Evolutionary conservation across 768 basidiomycete genomes (phyloP), one percentile per base, ranked within the genome.

Genomic region (Neoboletus magnificus): DNA sequence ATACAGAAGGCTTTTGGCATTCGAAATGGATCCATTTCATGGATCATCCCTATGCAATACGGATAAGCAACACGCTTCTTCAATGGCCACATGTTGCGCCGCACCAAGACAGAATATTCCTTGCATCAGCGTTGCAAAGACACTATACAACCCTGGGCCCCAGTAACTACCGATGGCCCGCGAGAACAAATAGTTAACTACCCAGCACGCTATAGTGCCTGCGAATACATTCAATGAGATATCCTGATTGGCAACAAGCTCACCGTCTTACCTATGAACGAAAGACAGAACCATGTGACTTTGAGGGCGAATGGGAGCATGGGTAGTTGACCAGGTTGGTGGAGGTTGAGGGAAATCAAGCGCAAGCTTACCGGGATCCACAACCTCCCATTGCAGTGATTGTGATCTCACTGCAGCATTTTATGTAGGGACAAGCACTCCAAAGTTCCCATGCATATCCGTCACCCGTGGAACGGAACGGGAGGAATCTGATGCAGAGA

Each of bases 1-100:
- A 81, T 69, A 62, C 86, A 87, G 59, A 88, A 87, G 29, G 64
- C 59, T 35, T 64, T 70, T 10, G 85, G 82, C 84, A 88, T 88
- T 20, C 55, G 63, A 47, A 71, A 73, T 1, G 86, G 83, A 59
- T 83, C 73, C 86, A 88, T 87, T 48, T 71, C 67, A 76, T 82
- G 86, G 15, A 83, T 74, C 70, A 87, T 78, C 12, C 86, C 86
- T 87, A 47, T 23, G 33, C 9, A 22, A 59, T 20, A 18, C 18
- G 48, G 13, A 36, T 58, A 25, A 61, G 43, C 30, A 35, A 35
- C 4, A 12, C 11, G 4, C n/a, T 20, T 22, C 45, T 30, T 45
- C 23, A 9, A 20, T 16, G 23, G 13, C 29, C n/a, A 23, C 16
- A 33, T 25, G 16, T n/a, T 15, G 5, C 5, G 0, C 44, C 78